Conservation (phyloP, 805 yeast genomes). For the Cyberlindnera saturnus region DNA sequence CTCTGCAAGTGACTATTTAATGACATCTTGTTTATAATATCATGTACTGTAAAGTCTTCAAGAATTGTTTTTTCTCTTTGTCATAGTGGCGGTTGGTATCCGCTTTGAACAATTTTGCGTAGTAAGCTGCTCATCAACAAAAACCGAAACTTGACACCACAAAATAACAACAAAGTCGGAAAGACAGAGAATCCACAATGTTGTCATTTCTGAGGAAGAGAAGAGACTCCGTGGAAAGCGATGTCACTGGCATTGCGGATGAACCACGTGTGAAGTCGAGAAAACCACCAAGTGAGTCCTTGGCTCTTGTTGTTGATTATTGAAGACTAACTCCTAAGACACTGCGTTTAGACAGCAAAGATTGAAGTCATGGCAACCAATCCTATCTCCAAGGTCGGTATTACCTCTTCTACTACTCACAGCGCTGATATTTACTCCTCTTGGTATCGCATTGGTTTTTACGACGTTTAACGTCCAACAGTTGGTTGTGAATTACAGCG, state of each 20-base stretch:
- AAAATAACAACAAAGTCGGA: slow-evolving; percentile 1
- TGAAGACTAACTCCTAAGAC: slow-evolving; percentile 32
- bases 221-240: slow-evolving; percentile 25
- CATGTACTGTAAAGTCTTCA: neutral
- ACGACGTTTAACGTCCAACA: slow-evolving; percentile 80
- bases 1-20: slow-evolving; percentile 1
- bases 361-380: slow-evolving; percentile 69
- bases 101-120: too few species aligned
- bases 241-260: slow-evolving; percentile 21
- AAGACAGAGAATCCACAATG: slow-evolving; percentile 5
- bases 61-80: too few species aligned
- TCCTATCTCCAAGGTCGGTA: slow-evolving; percentile 86
- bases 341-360: slow-evolving; percentile 77
- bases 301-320: slow-evolving; percentile 6
- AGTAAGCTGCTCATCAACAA: too few species aligned
- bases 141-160: neutral
- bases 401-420: slow-evolving; percentile 73
- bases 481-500: slow-evolving; percentile 66
- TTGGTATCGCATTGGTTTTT: slow-evolving; percentile 78
- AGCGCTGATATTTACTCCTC: slow-evolving; percentile 79
- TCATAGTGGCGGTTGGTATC: too few species aligned
- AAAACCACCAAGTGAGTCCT: slow-evolving; percentile 42
- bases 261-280: slow-evolving; percentile 35
- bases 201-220: slow-evolving; percentile 21
- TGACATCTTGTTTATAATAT: neutral